Conservation (phyloP, 768 basidiomycete genomes). For the Podaxis rugospora region DNA sequence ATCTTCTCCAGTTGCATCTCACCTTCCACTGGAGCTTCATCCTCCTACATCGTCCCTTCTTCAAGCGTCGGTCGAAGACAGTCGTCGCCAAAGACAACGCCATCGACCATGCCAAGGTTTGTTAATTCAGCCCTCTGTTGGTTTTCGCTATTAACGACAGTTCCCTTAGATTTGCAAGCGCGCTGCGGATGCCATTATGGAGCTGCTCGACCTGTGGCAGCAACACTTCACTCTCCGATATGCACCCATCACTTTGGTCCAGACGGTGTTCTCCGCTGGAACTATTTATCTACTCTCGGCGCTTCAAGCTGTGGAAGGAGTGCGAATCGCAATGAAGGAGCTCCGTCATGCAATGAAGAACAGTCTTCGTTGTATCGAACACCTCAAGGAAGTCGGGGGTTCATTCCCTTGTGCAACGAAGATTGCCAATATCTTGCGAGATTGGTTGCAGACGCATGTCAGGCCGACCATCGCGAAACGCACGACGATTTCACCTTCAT, state of each 20-base stretch:
- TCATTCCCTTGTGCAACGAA: constrained; percentile 52
- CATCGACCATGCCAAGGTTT: constrained; percentile 51
- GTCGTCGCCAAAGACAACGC: constrained; percentile 32
- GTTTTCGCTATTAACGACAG: neutral
- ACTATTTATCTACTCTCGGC: constrained; percentile 53
- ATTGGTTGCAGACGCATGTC: constrained; percentile 38
- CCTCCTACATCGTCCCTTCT: constrained; percentile 56
- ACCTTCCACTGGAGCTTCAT: constrained; percentile 58
- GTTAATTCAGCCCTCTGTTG: neutral
- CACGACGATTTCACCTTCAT: constrained; percentile 16
- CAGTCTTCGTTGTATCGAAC: constrained; percentile 42
- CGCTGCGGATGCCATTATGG: constrained; percentile 53
- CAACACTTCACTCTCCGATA: constrained; percentile 52
- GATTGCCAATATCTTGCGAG: constrained; percentile 43
- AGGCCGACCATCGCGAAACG: constrained; percentile 34
- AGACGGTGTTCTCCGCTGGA: constrained; percentile 56
- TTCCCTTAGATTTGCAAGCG: constrained; percentile 42
- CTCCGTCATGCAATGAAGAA: constrained; percentile 38
- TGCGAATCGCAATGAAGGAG: constrained; percentile 43
- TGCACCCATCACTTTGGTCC: constrained; percentile 52
- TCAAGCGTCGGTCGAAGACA: constrained; percentile 35
- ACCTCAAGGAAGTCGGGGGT: constrained; percentile 48
- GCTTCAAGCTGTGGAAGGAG: constrained; percentile 45
- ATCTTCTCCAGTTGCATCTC: constrained; percentile 52
- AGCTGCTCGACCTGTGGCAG: constrained; percentile 45